A percentile compares a stretch with the other conserved stretches of the same genome.
Evolutionary conservation across 2,329 filamentous ascomycete genomes (phyloP).

Genomic region (Colletotrichum sp.): DNA sequence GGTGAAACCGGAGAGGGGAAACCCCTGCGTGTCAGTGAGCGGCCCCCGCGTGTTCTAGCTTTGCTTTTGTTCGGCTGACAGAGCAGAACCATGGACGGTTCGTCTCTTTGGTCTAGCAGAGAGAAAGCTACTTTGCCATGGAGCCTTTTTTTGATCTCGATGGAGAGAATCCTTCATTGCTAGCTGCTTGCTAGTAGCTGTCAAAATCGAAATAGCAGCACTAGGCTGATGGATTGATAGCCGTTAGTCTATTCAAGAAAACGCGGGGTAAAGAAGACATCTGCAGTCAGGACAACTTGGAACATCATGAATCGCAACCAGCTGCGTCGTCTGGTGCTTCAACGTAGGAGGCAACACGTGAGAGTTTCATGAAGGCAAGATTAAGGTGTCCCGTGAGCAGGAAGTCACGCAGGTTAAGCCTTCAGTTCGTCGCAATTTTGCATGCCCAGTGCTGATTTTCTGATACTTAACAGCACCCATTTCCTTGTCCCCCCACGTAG

Average conservation of each 20-base stretch:
- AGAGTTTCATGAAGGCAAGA: slow-evolving; percentile 10
- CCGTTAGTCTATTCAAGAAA: background rate
- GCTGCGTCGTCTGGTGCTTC: background rate
- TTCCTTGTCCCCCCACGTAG: background rate
- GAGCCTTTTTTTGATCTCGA: background rate
- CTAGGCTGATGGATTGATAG: no score
- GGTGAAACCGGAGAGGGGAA: slow-evolving; percentile 10
- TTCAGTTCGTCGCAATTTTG: slow-evolving; percentile 6
- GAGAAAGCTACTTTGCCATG: background rate
- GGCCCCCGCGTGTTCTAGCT: background rate
- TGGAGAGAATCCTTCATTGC: background rate
- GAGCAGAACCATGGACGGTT: background rate
- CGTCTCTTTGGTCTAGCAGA: background rate
- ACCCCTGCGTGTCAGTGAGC: slow-evolving; percentile 9
- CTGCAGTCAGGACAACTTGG: background rate
- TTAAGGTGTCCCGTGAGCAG: slow-evolving; percentile 9
- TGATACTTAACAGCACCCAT: slow-evolving; percentile 1
- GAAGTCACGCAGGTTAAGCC: background rate
- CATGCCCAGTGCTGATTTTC: background rate
- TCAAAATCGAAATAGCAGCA: background rate
- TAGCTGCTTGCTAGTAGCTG: background rate
- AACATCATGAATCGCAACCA: background rate
- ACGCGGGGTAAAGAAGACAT: background rate
- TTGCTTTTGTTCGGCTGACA: background rate
- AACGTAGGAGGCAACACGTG: background rate